Evolutionary conservation across 805 yeast species (phyloP).

Genomic region (Candida coleopterorum): DNA sequence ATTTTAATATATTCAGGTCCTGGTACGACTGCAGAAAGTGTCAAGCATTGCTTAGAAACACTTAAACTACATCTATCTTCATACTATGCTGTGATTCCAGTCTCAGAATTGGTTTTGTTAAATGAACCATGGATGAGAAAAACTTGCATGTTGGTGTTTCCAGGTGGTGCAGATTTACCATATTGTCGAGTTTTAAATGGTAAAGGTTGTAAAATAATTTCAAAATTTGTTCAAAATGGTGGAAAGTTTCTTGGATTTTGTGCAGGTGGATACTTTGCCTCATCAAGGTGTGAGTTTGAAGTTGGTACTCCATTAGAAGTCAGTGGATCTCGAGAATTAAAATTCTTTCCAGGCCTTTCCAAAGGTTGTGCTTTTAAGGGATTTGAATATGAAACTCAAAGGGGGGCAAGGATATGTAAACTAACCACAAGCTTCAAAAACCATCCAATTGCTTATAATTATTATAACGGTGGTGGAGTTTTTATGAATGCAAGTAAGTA

Average conservation of each 20-base stretch:
- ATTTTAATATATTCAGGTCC: conserved; percentile 43
- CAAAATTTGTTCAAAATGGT: conserved; percentile 65
- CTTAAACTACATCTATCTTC: conserved; percentile 76
- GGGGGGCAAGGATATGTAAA: conserved; percentile 63
- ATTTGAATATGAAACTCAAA: conserved; percentile 70
- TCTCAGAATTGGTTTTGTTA: conserved; percentile 55
- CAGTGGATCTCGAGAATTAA: conserved; percentile 77
- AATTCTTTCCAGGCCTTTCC: conserved; percentile 75
- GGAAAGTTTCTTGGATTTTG: conserved; percentile 87
- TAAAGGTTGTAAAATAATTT: conserved; percentile 54
- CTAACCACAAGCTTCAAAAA: conserved; percentile 28
- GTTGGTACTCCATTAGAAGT: conserved; percentile 78
- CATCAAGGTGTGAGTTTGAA: conserved; percentile 76
- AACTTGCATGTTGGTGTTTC: conserved; percentile 76
- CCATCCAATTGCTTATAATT: conserved; percentile 27
- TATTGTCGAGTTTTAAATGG: conserved; percentile 72
- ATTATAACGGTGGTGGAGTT: conserved; percentile 87
- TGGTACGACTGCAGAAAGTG: conserved; percentile 85
- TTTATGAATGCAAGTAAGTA: conserved; percentile 70
- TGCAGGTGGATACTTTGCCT: conserved; percentile 90
- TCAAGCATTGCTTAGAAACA: conserved; percentile 76
- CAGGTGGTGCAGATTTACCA: conserved; percentile 97
- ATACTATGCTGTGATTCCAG: conserved; percentile 76
- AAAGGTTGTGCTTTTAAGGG: conserved; percentile 82
- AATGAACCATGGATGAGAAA: conserved; percentile 87